Conservation (phyloP, 2,329 filamentous ascomycete genomes). For the Stagonosporopsis chrysanthemi region DNA sequence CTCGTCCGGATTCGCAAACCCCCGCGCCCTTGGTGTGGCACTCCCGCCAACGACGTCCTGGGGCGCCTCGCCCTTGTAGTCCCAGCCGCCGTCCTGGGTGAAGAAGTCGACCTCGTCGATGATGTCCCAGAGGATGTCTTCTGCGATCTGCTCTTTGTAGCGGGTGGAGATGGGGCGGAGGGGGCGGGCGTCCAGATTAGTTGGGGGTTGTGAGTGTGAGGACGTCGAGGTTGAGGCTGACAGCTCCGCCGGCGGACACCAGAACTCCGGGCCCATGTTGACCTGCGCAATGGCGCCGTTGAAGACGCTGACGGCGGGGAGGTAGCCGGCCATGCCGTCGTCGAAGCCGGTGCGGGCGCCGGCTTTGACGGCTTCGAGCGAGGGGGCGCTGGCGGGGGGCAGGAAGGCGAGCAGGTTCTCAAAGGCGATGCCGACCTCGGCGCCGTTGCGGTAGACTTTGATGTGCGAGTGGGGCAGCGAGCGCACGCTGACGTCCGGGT, state of each 20-base stretch:
- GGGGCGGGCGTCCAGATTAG: slow-evolving; percentile 28
- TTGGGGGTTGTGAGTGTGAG: neutral
- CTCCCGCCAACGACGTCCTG: slow-evolving; percentile 41
- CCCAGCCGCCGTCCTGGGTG: slow-evolving; percentile 69
- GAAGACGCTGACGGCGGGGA: slow-evolving; percentile 91
- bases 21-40: slow-evolving; percentile 47
- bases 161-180: slow-evolving; percentile 75
- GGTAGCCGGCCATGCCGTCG: slow-evolving; percentile 94
- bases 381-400: slow-evolving; percentile 82
- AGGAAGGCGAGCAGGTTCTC: slow-evolving; percentile 88
- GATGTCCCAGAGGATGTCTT: slow-evolving; percentile 92
- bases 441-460: slow-evolving; percentile 91
- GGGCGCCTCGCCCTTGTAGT: slow-evolving; percentile 47
- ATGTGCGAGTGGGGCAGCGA: slow-evolving; percentile 88
- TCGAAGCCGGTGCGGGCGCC: slow-evolving; percentile 87
- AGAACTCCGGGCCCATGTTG: slow-evolving; percentile 94
- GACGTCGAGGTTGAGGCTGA: slow-evolving; percentile 44
- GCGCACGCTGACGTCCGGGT: slow-evolving; percentile 75
- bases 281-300: slow-evolving; percentile 88
- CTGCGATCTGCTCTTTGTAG: slow-evolving; percentile 91
- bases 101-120: slow-evolving; percentile 94
- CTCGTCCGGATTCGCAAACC: slow-evolving; percentile 49
- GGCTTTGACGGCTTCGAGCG: slow-evolving; percentile 70
- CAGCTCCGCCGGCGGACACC: slow-evolving; percentile 75
- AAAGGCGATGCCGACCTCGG: slow-evolving; percentile 85